These are phyloP conservation scores for Coniochaeta ligniaria DNA, from an alignment of 2,329 filamentous ascomycete species.

Conservation along the genomic window DNA sequence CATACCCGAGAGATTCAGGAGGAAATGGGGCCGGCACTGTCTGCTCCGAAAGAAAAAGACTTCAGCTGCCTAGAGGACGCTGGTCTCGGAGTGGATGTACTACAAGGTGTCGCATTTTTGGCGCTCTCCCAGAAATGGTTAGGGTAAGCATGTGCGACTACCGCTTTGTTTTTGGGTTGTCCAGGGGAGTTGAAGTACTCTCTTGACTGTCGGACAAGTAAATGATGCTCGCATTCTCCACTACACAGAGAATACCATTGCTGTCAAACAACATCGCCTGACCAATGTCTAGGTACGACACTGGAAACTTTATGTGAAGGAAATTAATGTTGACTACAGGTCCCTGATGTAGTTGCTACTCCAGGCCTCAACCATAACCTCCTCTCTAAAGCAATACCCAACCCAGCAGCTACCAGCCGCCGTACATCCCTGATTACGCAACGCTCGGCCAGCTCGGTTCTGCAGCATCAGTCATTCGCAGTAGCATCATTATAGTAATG, in stretches of 20 bases:
- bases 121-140: not conserved
- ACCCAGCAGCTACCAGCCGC: not conserved
- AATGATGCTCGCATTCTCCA: not conserved
- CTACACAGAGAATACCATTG: not conserved
- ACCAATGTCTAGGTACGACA: not conserved
- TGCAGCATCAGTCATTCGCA: constrained; percentile 12
- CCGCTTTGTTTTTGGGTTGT: not conserved
- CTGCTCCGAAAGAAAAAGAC: constrained; percentile 50
- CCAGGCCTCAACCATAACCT: not conserved
- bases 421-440: not conserved
- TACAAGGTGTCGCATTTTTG: not conserved
- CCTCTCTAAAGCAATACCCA: not conserved
- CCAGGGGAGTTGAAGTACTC: not conserved
- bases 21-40: constrained; percentile 87
- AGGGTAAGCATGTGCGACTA: not conserved
- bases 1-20: constrained; percentile 60
- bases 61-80: not conserved
- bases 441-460: not conserved
- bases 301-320: not conserved
- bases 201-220: not conserved
- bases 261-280: not conserved
- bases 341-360: not conserved
- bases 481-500: constrained; percentile 33
- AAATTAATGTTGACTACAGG: not conserved
- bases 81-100: not conserved